A percentile compares a stretch with the other conserved stretches of the same genome.
Evolutionary conservation across 495 filamentous ascomycete genomes (phyloP).

Genomic region (Ascobolus immersus): DNA sequence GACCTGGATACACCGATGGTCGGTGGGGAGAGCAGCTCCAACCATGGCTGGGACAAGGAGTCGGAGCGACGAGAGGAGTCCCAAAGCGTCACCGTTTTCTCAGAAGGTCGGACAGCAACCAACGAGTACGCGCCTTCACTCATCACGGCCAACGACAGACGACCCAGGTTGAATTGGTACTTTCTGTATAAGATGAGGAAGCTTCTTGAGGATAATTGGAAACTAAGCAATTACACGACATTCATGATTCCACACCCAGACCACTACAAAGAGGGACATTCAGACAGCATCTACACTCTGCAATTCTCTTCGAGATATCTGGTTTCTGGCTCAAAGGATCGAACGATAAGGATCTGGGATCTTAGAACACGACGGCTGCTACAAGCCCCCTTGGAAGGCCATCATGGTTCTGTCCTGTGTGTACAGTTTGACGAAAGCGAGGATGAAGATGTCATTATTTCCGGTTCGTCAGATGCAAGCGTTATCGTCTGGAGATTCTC

Average conservation of each 20-base stretch:
- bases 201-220: constrained; percentile 76
- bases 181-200: constrained; percentile 73
- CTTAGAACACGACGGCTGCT: constrained; percentile 53
- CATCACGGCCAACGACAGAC: constrained; percentile 14
- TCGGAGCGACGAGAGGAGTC: not conserved
- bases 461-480: constrained; percentile 70
- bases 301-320: constrained; percentile 67
- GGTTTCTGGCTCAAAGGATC: constrained; percentile 80
- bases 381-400: constrained; percentile 43
- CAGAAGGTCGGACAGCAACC: not conserved
- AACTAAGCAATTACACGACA: constrained; percentile 48
- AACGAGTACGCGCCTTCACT: constrained; percentile 11
- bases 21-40: not conserved
- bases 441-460: constrained; percentile 73
- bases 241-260: constrained; percentile 76
- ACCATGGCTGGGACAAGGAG: not conserved
- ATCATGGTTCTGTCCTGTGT: constrained; percentile 71
- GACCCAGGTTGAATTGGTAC: constrained; percentile 47
- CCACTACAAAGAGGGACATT: constrained; percentile 57
- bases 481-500: constrained; percentile 88
- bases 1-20: constrained; percentile 21
- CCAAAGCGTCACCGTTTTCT: not conserved
- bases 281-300: constrained; percentile 84
- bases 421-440: constrained; percentile 88
- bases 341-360: constrained; percentile 73